These are phyloP conservation scores for Cladophialophora immunda DNA, from an alignment of 2,329 filamentous ascomycete species.

Conservation along the genomic window DNA sequence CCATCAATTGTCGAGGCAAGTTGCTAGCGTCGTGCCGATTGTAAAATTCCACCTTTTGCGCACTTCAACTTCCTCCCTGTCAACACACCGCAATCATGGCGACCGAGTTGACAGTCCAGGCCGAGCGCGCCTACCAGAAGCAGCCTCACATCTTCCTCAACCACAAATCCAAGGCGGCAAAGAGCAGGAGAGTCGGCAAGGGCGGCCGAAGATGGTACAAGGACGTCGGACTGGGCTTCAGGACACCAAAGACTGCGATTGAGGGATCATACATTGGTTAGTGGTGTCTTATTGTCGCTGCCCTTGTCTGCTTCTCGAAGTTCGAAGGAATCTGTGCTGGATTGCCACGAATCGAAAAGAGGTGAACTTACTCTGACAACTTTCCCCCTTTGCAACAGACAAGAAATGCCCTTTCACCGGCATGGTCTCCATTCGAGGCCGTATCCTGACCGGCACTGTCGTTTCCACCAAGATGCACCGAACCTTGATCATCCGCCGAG, in stretches of 20 bases:
- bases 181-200: conserved; percentile 83
- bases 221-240: conserved; percentile 99
- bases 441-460: conserved; percentile 99
- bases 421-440: conserved; percentile 98
- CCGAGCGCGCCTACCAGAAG: conserved; percentile 99
- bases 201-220: conserved; percentile 98
- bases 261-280: conserved; percentile 99
- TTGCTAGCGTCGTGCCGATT: conserved; percentile 4
- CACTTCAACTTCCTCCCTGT: conserved; percentile 29
- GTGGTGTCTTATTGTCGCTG: conserved; percentile 51
- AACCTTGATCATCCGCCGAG: conserved; percentile 98
- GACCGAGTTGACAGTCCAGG: conserved; percentile 99
- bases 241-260: conserved; percentile 98
- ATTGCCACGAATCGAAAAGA: background rate
- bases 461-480: conserved; percentile 99
- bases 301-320: background rate
- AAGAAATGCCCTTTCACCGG: conserved; percentile 99
- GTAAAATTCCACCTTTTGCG: conserved; percentile 39
- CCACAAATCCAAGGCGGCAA: conserved; percentile 89
- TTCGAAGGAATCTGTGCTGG: background rate
- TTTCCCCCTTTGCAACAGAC: conserved; percentile 67
- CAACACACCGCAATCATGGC: conserved; percentile 75
- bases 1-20: conserved; percentile 13
- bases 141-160: conserved; percentile 99
- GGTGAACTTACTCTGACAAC: conserved; percentile 39